Evolutionary conservation across 2,329 filamentous ascomycete species (phyloP).

Genomic region (Cordyceps cicadae): DNA sequence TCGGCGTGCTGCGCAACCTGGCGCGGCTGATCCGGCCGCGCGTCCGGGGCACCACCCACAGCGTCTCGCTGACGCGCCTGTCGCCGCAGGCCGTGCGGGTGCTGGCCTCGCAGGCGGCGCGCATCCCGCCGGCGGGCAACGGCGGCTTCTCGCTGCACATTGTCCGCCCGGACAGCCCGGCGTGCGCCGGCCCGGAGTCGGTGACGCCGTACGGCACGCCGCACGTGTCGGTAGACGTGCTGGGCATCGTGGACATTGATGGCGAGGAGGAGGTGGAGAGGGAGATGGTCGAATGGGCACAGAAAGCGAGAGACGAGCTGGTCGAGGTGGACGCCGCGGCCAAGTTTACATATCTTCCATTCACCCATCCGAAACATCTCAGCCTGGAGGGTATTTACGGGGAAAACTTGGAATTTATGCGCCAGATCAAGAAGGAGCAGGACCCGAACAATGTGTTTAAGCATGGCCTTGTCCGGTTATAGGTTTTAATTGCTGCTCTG

Average conservation of each 20-base stretch:
- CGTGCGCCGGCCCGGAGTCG: slow-evolving; percentile 14
- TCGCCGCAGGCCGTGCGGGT: slow-evolving; percentile 20
- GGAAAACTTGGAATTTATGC: slow-evolving; percentile 20
- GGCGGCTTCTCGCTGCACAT: slow-evolving; percentile 13
- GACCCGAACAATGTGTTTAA: slow-evolving; percentile 30
- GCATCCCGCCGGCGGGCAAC: slow-evolving; percentile 18
- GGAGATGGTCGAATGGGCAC: slow-evolving; percentile 19
- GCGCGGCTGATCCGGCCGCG: slow-evolving; percentile 18
- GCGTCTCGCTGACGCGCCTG: slow-evolving; percentile 18
- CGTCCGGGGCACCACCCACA: slow-evolving; percentile 16
- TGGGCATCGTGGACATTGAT: slow-evolving; percentile 16
- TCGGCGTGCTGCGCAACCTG: slow-evolving; percentile 14
- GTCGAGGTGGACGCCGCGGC: slow-evolving; percentile 20
- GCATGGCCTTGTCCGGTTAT: background rate
- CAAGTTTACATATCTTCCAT: slow-evolving; percentile 24
- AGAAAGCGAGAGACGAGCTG: slow-evolving; percentile 16
- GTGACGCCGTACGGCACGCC: slow-evolving; percentile 23
- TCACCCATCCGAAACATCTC: slow-evolving; percentile 20
- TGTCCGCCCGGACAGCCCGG: slow-evolving; percentile 1
- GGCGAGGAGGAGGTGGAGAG: slow-evolving; percentile 18
- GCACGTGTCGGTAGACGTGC: slow-evolving; percentile 29
- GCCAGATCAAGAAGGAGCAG: slow-evolving; percentile 21
- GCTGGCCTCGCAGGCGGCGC: slow-evolving; percentile 18
- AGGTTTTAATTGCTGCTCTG: background rate
- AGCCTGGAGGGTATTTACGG: slow-evolving; percentile 24